Evolutionary conservation across 495 filamentous ascomycete species (phyloP), one percentile per base, ranked within the genome.

Genomic region (Halenospora varia): DNA sequence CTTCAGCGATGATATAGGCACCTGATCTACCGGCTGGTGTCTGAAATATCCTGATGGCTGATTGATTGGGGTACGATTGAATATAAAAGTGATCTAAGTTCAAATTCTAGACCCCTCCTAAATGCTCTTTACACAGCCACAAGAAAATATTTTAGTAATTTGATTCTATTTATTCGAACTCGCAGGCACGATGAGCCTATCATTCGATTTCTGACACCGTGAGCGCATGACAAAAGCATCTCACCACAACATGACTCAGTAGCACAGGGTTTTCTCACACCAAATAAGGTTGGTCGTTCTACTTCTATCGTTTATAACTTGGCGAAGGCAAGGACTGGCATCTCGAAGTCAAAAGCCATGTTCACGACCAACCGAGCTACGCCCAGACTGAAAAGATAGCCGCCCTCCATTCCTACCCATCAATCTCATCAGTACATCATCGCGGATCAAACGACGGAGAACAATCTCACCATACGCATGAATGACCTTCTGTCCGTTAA

Each of bases 41-140:
- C 48, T 52, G 48, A 46, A 58, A 51, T 44, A 25, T 46, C 48
- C 23, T 42, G 48, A 58, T 58, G 46, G 48, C 55, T 47, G 48
- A 29, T 58, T 58, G 55, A 23, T 58, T 58, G 35, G n/a, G n/a
- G n/a, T n/a, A n/a, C n/a, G n/a, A n/a, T n/a, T n/a, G n/a, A n/a
- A n/a, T n/a, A n/a, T n/a, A n/a, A n/a, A n/a, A n/a, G n/a, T n/a
- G n/a, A n/a, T n/a, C n/a, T n/a, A n/a, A n/a, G n/a, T n/a, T n/a
- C n/a, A n/a, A n/a, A n/a, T n/a, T n/a, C n/a, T n/a, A n/a, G n/a
- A n/a, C n/a, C n/a, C n/a, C n/a, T n/a, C n/a, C n/a, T n/a, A n/a
- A n/a, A n/a, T n/a, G n/a, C n/a, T n/a, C n/a, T n/a, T n/a, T n/a
- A n/a, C n/a, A n/a, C n/a, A n/a, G n/a, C n/a, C n/a, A n/a, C n/a